These are phyloP conservation scores for Thelephora ganbajun DNA, from an alignment of 768 basidiomycete genomes.

Conservation along the genomic window DNA sequence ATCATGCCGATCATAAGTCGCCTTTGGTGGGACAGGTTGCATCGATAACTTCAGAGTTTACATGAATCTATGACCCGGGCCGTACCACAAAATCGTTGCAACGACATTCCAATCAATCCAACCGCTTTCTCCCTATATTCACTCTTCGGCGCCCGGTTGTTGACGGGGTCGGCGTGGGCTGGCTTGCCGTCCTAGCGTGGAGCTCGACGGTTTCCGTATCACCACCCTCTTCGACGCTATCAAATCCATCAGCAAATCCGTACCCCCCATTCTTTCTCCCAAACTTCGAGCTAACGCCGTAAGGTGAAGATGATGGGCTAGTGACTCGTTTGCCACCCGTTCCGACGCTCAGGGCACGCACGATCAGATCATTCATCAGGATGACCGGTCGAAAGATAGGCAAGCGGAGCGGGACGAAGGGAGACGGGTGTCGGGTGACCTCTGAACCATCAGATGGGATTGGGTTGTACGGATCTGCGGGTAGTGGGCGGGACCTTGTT, in stretches of 20 bases:
- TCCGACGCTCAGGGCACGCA: constrained; percentile 46
- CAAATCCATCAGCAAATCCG: constrained; percentile 28
- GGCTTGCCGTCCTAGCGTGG: background rate
- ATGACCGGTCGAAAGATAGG: constrained; percentile 66
- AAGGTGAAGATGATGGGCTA: constrained; percentile 7
- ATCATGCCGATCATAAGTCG: no score
- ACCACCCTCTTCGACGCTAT: constrained; percentile 50
- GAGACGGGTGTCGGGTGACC: constrained; percentile 50
- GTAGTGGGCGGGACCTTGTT: constrained; percentile 61
- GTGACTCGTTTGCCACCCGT: constrained; percentile 11
- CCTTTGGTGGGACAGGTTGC: no score
- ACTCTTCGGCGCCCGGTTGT: constrained; percentile 2
- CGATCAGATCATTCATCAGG: constrained; percentile 58
- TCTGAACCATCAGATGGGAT: constrained; percentile 18
- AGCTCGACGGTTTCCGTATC: constrained; percentile 10
- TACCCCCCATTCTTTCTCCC: background rate
- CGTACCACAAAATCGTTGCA: no score
- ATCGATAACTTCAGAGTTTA: no score
- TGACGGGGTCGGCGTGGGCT: constrained; percentile 2
- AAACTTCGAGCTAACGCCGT: background rate
- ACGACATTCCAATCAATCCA: constrained; percentile 21
- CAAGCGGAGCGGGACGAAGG: constrained; percentile 67
- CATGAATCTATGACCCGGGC: no score
- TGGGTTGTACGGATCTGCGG: constrained; percentile 64
- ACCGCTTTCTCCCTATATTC: constrained; percentile 17